These are phyloP conservation scores for Babesia microti DNA, from an alignment of 169 alveolate species.

Conservation along the genomic window DNA sequence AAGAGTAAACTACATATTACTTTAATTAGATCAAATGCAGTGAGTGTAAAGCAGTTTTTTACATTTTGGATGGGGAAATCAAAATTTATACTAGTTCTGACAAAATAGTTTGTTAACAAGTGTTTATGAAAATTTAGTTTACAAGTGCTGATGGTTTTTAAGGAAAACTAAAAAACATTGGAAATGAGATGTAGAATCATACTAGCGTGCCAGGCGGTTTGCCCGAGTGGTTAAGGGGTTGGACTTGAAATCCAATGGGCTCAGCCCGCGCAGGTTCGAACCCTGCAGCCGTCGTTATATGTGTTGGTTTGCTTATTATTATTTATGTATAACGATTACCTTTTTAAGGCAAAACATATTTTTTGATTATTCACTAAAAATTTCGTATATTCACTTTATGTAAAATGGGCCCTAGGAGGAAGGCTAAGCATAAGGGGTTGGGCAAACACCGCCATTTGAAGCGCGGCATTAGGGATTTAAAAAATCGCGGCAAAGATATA, in stretches of 20 bases:
- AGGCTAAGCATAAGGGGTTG: constrained; percentile 36
- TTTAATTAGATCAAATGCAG: too few relatives aligned
- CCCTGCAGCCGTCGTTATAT: constrained; percentile 88
- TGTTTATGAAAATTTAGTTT: too few relatives aligned
- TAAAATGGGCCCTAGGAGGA: constrained; percentile 29
- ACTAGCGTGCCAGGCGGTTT: constrained; percentile 39
- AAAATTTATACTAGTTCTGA: too few relatives aligned
- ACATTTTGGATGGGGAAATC: too few relatives aligned
- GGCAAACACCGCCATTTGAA: constrained; percentile 38
- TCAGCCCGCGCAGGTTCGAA: constrained; percentile 96
- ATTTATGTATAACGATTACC: not conserved
- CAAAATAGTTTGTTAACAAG: too few relatives aligned
- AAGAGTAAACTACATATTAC: too few relatives aligned
- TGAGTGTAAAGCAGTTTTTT: too few relatives aligned
- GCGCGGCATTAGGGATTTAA: constrained; percentile 45
- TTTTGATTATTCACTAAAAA: not conserved
- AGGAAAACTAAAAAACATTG: too few relatives aligned
- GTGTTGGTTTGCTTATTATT: not conserved
- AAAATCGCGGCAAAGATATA: constrained; percentile 34
- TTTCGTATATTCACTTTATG: constrained; percentile 1
- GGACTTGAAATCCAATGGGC: constrained; percentile 94
- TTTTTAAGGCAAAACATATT: too few relatives aligned
- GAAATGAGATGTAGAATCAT: constrained; percentile 4
- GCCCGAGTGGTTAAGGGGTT: constrained; percentile 95
- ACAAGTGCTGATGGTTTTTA: too few relatives aligned